Base-by-base conservation (phyloP, 306 rosid genomes). In the Vicia sativa region DNA sequence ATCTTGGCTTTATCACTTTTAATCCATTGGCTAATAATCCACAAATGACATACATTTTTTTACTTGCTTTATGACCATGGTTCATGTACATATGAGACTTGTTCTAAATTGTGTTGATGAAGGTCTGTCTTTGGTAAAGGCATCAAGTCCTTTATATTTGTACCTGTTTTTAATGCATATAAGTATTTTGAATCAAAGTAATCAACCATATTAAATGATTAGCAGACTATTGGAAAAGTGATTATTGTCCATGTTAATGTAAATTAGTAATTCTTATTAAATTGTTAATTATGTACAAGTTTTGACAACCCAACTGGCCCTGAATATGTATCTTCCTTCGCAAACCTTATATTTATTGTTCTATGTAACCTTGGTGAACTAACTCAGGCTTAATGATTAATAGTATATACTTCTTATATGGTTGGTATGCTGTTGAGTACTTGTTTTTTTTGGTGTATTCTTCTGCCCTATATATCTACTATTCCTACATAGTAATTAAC, bases 181-280 rank as follows among this genome's bases (percentile, higher is more conserved):
- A 8, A 7, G 14, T 58, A 57, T 43, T 54, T 54, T 28, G 16
- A 53, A 18, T 16, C 16, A 19, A 44, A 1, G 9, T 65, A 10
- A 28, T 28, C 34, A 14, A 45, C 21, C 28, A 15, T 7, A 13
- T 48, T 44, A 65, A 29, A 46, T 65, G 44, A 65, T 48, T 65
- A 5, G 10, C 25, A 35, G 53, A 14, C 74, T 13, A 26, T 55
- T 14, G 49, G 43, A 41, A 56, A 14, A 56, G 35, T 38, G 14
- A 53, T 38, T 9, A 48, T 38, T 68, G 25, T 25, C 52, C 71
- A 29, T 46, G 70, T 21, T 49, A 69, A 55, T 69, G 26, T 55
- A 41, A 54, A 39, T 26, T 14, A 4, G 15, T 56, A 12, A 11
- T 43, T 37, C 54, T 41, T 41, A 41, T 6, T 21, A 21, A 59